Conservation (phyloP, 2,329 filamentous ascomycete genomes). For the Trichoderma citrinoviride region DNA sequence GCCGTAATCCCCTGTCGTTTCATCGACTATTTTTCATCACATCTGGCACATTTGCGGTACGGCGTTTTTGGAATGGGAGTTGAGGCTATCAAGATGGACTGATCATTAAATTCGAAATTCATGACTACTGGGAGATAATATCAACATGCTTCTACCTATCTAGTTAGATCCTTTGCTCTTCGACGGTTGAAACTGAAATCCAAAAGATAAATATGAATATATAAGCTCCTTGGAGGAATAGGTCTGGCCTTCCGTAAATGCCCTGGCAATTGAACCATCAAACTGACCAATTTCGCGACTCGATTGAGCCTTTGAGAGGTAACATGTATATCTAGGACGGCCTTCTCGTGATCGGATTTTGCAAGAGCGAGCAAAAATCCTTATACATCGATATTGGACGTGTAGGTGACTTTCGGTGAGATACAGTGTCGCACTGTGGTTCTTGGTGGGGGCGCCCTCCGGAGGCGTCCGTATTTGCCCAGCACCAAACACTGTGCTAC, state of each 20-base stretch:
- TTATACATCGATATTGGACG: too few relatives aligned
- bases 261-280: too few relatives aligned
- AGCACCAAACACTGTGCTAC: neutral
- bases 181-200: neutral
- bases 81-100: neutral
- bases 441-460: fast-evolving
- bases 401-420: neutral
- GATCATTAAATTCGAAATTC: neutral
- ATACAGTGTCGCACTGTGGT: neutral
- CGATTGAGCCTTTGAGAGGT: too few relatives aligned
- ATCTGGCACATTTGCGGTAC: neutral
- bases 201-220: neutral
- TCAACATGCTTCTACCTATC: neutral
- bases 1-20: neutral
- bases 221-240: too few relatives aligned
- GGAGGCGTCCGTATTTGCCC: neutral
- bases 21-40: neutral
- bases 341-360: neutral
- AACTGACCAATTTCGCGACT: too few relatives aligned
- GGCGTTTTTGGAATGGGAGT: neutral
- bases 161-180: neutral
- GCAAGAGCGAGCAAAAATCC: too few relatives aligned
- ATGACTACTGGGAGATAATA: neutral
- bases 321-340: neutral
- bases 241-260: too few relatives aligned